Evolutionary conservation across 169 alveolate species (phyloP), one percentile per base, ranked within the genome.

Genomic region (Neospora caninum): DNA sequence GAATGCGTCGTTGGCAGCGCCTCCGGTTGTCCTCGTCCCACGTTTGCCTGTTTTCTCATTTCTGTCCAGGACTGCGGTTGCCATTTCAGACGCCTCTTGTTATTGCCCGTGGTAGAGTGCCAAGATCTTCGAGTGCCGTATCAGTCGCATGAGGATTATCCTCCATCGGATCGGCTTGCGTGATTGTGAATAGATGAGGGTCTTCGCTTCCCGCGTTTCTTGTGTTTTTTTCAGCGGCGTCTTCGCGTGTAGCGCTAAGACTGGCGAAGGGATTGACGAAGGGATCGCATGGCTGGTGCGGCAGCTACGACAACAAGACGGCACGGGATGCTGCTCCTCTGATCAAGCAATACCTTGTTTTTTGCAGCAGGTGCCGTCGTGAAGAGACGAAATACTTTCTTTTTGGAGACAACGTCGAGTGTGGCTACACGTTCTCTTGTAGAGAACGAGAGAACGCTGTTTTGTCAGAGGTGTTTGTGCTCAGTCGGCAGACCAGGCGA

Each of bases 231-330:
- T n/a, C 93, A 93, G 99, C 98, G 96, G 97, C 88, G 97, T 98
- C 78, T 97, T 98, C 34, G 99, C 99, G 18, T 97, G 99, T 95
- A 97, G 98, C 92, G 99, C 99, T 70, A 96, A 97, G 67, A 98
- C 99, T 64, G 96, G 98, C 91, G 99, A 98, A 94, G 98, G 98
- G n/a, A 89, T 97, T 18, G 96, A 97, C 93, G 99, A 97, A 87
- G 99, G 98, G 31, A 96, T 97, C 96, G 97, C 97, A 92, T 97
- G 99, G 99, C 96, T 97, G 0, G 73, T 73, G n/a, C 42, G 93
- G 86, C 95, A 93, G 88, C 95, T 93, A 41, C 84, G 86, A 73
- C 94, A 82, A 80, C 94, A 92, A 53, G 94, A 92, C 54, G 94
- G 94, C 42, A 88, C 87, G 20, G 31, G 70, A 6, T 92, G 94